phyloP scores from a whole-genome alignment of 2,329 filamentous ascomycete species.

The Xylariaceae sp. region DNA sequence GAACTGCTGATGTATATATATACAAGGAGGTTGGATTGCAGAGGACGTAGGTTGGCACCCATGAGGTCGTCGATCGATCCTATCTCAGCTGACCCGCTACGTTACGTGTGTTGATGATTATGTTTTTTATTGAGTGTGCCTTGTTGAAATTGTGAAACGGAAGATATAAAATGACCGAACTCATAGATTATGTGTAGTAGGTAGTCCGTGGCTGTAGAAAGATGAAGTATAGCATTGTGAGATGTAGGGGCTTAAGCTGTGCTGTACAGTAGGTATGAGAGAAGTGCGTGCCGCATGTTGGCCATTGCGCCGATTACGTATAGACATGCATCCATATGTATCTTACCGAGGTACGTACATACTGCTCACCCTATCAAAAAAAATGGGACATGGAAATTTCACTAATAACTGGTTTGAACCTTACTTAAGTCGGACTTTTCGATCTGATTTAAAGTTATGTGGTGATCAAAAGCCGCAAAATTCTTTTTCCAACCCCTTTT shows the following conservation, averaged over 20 bases:
- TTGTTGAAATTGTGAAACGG: not conserved
- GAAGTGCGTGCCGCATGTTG: not conserved
- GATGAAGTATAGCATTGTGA: not conserved
- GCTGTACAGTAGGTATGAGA: too few relatives aligned
- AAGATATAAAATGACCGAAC: not conserved
- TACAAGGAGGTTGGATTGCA: too few relatives aligned
- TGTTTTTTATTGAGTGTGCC: not conserved
- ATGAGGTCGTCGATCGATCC: not conserved
- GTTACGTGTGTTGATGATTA: not conserved
- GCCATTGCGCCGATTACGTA: not conserved
- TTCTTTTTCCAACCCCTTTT: constrained; percentile 37
- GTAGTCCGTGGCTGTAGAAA: not conserved
- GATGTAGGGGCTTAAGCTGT: too few relatives aligned
- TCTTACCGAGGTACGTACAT: not conserved
- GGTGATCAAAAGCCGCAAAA: constrained; percentile 25
- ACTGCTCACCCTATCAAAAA: too few relatives aligned
- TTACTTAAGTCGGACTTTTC: too few relatives aligned
- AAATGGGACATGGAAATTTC: too few relatives aligned
- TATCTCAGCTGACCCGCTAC: not conserved
- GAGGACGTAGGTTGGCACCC: too few relatives aligned
- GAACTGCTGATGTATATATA: not conserved
- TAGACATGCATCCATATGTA: too few relatives aligned
- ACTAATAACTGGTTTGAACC: too few relatives aligned
- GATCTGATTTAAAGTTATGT: not conserved
- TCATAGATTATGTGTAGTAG: not conserved